These are phyloP conservation scores for Solanum neorickii DNA, from an alignment of 257 asterid species.

Conservation along the genomic window DNA sequence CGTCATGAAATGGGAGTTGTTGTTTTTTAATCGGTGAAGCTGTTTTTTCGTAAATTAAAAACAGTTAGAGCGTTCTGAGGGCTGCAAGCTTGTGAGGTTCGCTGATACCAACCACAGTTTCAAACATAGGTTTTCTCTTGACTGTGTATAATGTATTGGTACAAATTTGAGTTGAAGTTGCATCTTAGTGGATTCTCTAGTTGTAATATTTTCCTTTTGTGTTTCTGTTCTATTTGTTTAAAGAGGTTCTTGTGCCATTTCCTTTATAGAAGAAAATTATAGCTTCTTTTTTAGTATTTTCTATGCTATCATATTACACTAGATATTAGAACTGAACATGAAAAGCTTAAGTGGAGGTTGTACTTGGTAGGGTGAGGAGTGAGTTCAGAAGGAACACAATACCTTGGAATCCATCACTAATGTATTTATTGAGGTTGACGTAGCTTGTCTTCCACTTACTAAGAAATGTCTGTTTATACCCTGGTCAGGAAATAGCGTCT, in stretches of 20 bases:
- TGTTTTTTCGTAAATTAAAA: neutral
- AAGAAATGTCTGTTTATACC: conserved; percentile 3
- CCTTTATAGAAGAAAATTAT: neutral
- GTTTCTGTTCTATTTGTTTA: neutral
- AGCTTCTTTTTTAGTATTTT: neutral
- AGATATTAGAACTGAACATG: neutral
- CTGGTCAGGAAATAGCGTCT: conserved; percentile 82
- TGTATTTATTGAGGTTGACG: neutral
- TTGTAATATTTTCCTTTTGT: neutral
- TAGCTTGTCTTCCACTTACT: neutral
- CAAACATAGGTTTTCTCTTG: neutral
- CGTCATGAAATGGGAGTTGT: neutral
- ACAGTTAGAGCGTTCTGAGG: neutral
- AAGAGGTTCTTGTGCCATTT: neutral
- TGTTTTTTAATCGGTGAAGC: neutral
- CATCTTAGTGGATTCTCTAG: neutral
- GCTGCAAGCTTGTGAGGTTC: neutral
- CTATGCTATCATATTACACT: neutral
- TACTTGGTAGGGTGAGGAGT: neutral
- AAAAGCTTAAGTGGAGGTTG: neutral
- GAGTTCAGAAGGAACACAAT: neutral
- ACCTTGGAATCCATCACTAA: neutral
- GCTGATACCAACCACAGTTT: neutral
- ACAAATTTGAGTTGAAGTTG: neutral
- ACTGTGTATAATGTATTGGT: neutral